Evolutionary conservation across 1,284 basidiomycete genomes (phyloP).

Genomic region (Termitomyces sp.): DNA sequence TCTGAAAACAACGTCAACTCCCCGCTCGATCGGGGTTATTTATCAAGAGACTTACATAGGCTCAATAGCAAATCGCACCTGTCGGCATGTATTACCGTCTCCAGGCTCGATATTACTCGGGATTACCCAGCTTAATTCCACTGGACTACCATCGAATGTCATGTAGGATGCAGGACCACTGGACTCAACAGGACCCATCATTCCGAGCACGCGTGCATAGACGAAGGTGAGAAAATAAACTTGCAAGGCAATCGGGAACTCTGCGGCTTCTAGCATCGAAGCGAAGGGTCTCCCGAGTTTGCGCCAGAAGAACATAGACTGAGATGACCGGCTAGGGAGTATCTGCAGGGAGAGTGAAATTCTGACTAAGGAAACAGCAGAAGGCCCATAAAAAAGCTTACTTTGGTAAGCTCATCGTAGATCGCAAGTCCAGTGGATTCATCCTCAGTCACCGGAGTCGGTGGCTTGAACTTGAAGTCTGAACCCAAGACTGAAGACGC

Average conservation of each 20-base stretch:
- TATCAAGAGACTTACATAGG: slow-evolving; percentile 21
- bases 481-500: slow-evolving; percentile 13
- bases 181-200: slow-evolving; percentile 24
- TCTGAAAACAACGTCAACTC: slow-evolving; percentile 10
- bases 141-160: slow-evolving; percentile 28
- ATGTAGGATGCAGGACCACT: slow-evolving; percentile 20
- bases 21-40: neutral
- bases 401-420: slow-evolving; percentile 16
- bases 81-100: slow-evolving; percentile 15
- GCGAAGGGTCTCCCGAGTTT: slow-evolving; percentile 23
- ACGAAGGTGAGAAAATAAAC: slow-evolving; percentile 24
- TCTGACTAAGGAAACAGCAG: neutral
- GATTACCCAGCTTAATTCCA: slow-evolving; percentile 28
- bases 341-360: slow-evolving; percentile 1
- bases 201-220: slow-evolving; percentile 23
- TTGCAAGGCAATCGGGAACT: slow-evolving; percentile 21
- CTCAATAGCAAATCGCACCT: slow-evolving; percentile 27
- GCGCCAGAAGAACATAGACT: slow-evolving; percentile 23
- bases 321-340: slow-evolving; percentile 14
- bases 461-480: slow-evolving; percentile 12
- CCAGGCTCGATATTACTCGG: slow-evolving; percentile 18
- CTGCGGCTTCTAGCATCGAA: slow-evolving; percentile 24
- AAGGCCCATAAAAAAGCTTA: slow-evolving; percentile 3
- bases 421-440: slow-evolving; percentile 13
- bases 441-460: neutral